Base-by-base conservation (phyloP, 2,329 filamentous ascomycete species). In the Aspergillus ochraceus region DNA sequence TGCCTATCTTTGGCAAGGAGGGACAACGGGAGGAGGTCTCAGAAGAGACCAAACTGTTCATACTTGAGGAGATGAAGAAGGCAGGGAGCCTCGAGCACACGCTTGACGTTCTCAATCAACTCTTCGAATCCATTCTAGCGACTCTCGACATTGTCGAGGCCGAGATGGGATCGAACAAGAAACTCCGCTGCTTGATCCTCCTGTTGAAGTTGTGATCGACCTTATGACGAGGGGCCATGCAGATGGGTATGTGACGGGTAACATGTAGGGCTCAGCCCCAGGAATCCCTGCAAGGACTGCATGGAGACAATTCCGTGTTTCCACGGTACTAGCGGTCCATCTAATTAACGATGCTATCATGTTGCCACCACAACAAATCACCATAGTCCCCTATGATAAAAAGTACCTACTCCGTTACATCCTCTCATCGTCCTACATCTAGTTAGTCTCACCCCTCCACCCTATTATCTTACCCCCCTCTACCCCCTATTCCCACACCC, bases 161-260 rank as follows among this genome's bases (percentile, higher is more conserved):
- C 5, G 32, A 39, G 2, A 19, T 52, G 17, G 57, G 57, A 0
- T 8, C 17, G 2, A 62, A 59, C 22, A 56, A 46, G 24, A 47
- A 39, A 5, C 50, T 57, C 4, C 49, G 54, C 4, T n/a, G 36
- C 26, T 24, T 61, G 10, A 22, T 58, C 2, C n/a, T 49, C 3
- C 12, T 11, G n/a, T 29, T 61, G n/a, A 67, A 52, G 32, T 17
- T 55, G 20, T 50, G 29, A 50, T 47, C 45, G 45, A 24, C 45
- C 19, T 20, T 22, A 36, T 36, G 32, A 36, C 32, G 32, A 12
- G 10, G 32, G 32, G 8, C 6, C 6, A 36, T 36, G 32, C 36
- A 42, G 12, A 39, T 42, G 19, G 14, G 14, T 42, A 36, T 36
- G 32, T 36, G 32, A 36, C 12, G 32, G 32, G 32, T 36, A 14